Conservation (phyloP, 768 basidiomycete genomes). For the Lactarius quietus region DNA sequence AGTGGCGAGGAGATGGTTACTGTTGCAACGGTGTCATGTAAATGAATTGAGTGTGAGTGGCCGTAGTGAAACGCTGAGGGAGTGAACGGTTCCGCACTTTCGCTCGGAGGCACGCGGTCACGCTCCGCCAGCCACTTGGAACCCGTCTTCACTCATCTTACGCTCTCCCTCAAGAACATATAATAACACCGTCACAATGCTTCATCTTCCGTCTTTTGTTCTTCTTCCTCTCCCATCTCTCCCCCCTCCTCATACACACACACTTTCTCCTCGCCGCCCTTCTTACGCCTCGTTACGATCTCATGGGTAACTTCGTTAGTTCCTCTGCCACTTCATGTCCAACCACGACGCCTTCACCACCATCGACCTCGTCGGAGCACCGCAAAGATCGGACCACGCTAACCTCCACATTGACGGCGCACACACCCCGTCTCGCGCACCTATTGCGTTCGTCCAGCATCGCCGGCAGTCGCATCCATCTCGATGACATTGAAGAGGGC, state of each 20-base stretch:
- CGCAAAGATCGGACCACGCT: not conserved
- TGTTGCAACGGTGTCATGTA: too few relatives aligned
- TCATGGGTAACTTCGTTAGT: constrained; percentile 19
- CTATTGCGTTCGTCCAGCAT: not conserved
- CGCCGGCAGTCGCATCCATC: not conserved
- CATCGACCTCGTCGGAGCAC: not conserved
- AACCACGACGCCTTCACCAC: not conserved
- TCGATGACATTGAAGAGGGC: constrained; percentile 9
- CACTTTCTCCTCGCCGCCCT: not conserved
- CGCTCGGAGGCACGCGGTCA: not conserved
- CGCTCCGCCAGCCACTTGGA: not conserved
- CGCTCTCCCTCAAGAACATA: not conserved
- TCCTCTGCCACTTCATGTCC: constrained; percentile 3
- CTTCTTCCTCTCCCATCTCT: not conserved
- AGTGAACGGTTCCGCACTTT: too few relatives aligned
- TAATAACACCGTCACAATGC: constrained; percentile 1
- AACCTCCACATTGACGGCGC: constrained; percentile 6
- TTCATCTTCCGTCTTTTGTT: constrained; percentile 11
- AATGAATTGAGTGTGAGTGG: too few relatives aligned
- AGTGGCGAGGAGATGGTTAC: too few relatives aligned
- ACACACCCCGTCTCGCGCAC: not conserved
- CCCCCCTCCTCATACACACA: not conserved
- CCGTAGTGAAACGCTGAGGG: too few relatives aligned
- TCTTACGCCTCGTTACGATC: not conserved
- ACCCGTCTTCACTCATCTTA: not conserved